phyloP scores from a whole-genome alignment of 805 yeast species.

The Saccharomycopsis malanga region DNA sequence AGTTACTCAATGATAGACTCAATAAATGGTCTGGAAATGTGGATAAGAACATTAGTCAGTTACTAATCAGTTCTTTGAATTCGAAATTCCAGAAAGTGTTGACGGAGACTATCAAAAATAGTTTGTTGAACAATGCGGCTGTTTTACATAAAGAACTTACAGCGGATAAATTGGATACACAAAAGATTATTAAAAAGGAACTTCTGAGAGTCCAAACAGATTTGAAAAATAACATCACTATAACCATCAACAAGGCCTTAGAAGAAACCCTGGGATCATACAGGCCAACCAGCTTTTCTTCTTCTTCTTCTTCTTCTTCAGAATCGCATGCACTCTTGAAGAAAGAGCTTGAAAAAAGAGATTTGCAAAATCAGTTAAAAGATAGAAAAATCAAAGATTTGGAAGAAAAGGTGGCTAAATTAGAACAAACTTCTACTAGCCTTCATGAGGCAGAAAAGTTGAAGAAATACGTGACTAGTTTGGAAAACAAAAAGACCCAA shows the following conservation, averaged over 20 bases:
- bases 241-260: background rate
- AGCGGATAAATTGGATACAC: background rate
- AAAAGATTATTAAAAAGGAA: constrained; percentile 7
- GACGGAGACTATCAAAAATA: constrained; percentile 12
- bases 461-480: background rate
- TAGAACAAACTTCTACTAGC: background rate
- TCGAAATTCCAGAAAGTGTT: constrained; percentile 16
- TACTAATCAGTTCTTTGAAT: constrained; percentile 13
- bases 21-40: constrained; percentile 16
- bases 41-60: constrained; percentile 20
- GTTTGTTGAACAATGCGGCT: background rate
- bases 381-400: constrained; percentile 6
- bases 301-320: background rate
- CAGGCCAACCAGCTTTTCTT: too few species aligned
- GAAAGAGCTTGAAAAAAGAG: constrained; percentile 5
- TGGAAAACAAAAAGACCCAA: constrained; percentile 1
- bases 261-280: too few species aligned
- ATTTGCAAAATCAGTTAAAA: constrained; percentile 3
- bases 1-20: constrained; percentile 10
- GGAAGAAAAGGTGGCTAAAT: background rate
- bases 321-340: background rate
- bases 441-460: background rate
- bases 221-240: background rate
- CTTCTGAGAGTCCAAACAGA: constrained; percentile 2
- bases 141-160: constrained; percentile 5